Conservation (phyloP, 805 yeast species). For the Phaffomyces opuntiae region DNA sequence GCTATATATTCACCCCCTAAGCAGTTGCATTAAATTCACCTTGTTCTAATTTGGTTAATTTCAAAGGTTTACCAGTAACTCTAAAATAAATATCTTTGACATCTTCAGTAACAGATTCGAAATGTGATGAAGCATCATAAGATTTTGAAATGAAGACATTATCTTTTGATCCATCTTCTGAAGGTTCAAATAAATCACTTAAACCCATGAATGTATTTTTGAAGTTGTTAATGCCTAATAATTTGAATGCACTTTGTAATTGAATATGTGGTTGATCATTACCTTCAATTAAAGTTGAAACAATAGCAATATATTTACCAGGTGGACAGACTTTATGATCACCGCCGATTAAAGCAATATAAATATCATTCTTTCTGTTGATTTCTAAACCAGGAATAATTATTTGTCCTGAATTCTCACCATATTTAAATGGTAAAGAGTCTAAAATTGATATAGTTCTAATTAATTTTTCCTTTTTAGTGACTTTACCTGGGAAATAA, state of each 20-base stretch:
- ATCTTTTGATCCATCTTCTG: constrained; percentile 72
- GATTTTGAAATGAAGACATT: constrained; percentile 79
- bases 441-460: constrained; percentile 72
- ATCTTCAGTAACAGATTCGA: constrained; percentile 94
- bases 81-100: constrained; percentile 90
- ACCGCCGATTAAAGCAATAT: constrained; percentile 83
- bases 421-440: constrained; percentile 71
- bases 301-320: constrained; percentile 87
- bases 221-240: constrained; percentile 61
- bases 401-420: constrained; percentile 85
- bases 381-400: constrained; percentile 96
- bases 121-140: constrained; percentile 92
- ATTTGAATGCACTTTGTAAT: constrained; percentile 87
- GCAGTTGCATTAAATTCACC: constrained; percentile 23
- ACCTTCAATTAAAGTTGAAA: constrained; percentile 91
- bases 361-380: constrained; percentile 87
- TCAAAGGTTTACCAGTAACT: constrained; percentile 87
- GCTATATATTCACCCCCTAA: neutral
- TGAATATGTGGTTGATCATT: constrained; percentile 91
- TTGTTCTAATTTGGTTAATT: constrained; percentile 18
- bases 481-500: constrained; percentile 67
- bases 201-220: constrained; percentile 75
- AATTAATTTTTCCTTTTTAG: constrained; percentile 32
- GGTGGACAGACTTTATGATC: constrained; percentile 86
- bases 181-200: constrained; percentile 84